Evolutionary conservation across 2,329 filamentous ascomycete genomes (phyloP).

Genomic region (Epichloe coenophiala): DNA sequence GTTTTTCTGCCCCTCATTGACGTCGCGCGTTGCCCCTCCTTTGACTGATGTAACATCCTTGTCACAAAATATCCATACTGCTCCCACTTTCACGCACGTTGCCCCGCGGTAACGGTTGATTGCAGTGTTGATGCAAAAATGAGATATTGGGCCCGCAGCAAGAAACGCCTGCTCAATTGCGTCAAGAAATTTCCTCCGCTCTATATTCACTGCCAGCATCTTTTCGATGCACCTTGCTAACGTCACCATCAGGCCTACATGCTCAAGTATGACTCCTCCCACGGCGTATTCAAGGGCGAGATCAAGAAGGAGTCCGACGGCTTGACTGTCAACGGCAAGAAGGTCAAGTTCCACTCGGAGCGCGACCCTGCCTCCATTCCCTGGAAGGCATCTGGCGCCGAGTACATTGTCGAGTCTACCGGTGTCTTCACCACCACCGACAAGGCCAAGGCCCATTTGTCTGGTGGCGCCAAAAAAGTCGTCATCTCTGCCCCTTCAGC

Average conservation of each 20-base stretch:
- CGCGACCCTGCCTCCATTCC: conserved; percentile 80
- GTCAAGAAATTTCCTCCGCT: background rate
- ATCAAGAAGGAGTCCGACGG: conserved; percentile 58
- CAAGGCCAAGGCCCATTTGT: conserved; percentile 87
- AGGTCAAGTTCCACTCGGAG: conserved; percentile 88
- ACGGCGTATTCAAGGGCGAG: conserved; percentile 91
- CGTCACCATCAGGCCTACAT: conserved; percentile 68
- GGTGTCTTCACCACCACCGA: conserved; percentile 98
- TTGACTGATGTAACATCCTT: background rate
- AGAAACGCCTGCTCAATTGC: background rate
- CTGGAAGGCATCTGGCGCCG: conserved; percentile 75
- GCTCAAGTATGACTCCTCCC: conserved; percentile 98
- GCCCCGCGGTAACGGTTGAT: background rate
- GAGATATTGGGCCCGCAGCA: no score
- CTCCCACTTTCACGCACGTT: background rate
- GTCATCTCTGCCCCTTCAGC: conserved; percentile 83
- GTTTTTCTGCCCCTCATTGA: conserved; percentile 4
- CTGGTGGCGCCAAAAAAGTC: conserved; percentile 96
- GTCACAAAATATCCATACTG: background rate
- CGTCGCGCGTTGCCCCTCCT: conserved; percentile 7
- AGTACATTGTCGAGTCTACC: conserved; percentile 95
- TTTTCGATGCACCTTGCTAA: background rate
- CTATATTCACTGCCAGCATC: background rate
- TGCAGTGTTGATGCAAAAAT: background rate
- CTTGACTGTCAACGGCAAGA: conserved; percentile 88